Base-by-base conservation (phyloP, 345 rosid genomes). In the Linum usitatissimum region DNA sequence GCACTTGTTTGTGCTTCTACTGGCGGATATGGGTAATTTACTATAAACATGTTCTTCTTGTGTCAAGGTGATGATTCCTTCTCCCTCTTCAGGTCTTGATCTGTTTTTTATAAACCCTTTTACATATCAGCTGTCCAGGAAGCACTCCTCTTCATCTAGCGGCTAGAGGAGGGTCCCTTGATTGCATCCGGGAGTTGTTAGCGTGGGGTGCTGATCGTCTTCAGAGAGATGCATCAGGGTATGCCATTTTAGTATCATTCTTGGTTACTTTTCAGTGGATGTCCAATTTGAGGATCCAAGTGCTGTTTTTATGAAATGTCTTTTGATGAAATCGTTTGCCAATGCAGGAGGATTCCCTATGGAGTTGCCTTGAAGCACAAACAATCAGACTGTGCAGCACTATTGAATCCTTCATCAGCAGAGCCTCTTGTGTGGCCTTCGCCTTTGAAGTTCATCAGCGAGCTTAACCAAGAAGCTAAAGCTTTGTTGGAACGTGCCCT, bases 401-500 rank as follows among this genome's bases (percentile, higher is more conserved):
- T 93, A 70, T 73, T 93, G 45, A 86, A 94, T 65, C 99, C 99
- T 6, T 73, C 93, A 17, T 86, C 99, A 3, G 93, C 97, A 15
- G 99, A 86, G 73, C 99, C 95, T 60, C 87, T 94, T 19, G 96
- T 94, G 40, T 94, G 99, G 99, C 99, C 99, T 30, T 81, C 97
- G 0, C 97, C 99, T 14, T 78, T 94, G 55, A 94, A 94, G 71
- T 94, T 94, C 83, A 90, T 94, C 69, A 83, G 94, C 17, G 99
- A 93, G 72, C 88, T 93, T 60, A 82, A 87, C 60, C 83, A 80
- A 5, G 99, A 90, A 58, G 96, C 97, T 0, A 90, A 90, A 70
- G 78, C 77, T 4, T 81, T 93, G 9, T 63, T 93, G 53, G 99
- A 93, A 66, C 78, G 71, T 57, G 99, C 99, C 63, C 60, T 93